Percentiles rank a stretch among this genome's conserved stretches.
phyloP scores from a whole-genome alignment of 2,329 filamentous ascomycete genomes.

The Paraconiothyrium sp. region DNA sequence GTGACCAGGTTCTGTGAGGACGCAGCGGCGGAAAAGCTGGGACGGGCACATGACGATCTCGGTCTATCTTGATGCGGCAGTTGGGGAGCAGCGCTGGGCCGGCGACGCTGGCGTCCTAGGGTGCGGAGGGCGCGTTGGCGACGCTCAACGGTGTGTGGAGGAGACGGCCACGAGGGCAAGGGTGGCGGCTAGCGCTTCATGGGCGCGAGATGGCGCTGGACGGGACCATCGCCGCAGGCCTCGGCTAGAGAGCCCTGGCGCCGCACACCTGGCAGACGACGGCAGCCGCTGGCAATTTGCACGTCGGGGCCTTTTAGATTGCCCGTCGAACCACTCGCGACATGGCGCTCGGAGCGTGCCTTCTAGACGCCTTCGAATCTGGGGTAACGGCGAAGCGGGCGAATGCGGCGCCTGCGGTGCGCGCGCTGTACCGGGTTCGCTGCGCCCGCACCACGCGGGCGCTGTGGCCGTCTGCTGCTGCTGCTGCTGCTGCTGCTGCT shows the following conservation, averaged over 20 bases:
- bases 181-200: conserved; percentile 9
- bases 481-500: too few relatives aligned
- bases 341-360: conserved; percentile 28
- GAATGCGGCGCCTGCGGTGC: conserved; percentile 25
- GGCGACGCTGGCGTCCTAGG: conserved; percentile 7
- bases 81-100: conserved; percentile 18
- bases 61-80: conserved; percentile 34
- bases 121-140: conserved; percentile 10
- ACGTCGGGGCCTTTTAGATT: conserved; percentile 30
- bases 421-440: conserved; percentile 18
- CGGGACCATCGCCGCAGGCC: conserved; percentile 11
- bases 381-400: conserved; percentile 43
- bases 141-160: conserved; percentile 12
- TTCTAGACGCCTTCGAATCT: conserved; percentile 41
- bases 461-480: not conserved
- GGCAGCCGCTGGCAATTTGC: conserved; percentile 26
- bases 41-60: conserved; percentile 44
- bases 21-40: conserved; percentile 15
- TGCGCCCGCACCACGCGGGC: conserved; percentile 2
- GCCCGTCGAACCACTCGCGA: conserved; percentile 25
- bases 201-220: conserved; percentile 5
- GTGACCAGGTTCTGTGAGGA: conserved; percentile 12
- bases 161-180: conserved; percentile 9
- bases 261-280: conserved; percentile 12
- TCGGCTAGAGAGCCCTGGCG: conserved; percentile 11